Evolutionary conservation across 2,329 filamentous ascomycete species (phyloP).

Genomic region (Colletotrichum orbiculare): DNA sequence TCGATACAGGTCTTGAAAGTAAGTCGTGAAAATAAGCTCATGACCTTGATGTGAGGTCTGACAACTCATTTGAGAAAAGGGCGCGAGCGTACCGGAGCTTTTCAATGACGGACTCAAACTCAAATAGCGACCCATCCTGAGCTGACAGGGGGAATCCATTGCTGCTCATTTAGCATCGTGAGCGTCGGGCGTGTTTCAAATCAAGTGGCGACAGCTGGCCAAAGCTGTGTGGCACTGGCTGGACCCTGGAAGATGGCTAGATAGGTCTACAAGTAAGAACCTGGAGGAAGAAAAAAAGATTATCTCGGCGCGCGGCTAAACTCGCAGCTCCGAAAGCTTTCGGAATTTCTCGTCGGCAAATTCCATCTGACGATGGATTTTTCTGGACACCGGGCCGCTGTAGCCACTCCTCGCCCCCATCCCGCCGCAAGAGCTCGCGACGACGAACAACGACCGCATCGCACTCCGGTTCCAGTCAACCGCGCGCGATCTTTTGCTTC

Average conservation of each 20-base stretch:
- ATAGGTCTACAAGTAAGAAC: no score
- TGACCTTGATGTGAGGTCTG: not conserved
- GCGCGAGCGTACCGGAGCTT: conserved; percentile 22
- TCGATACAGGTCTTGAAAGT: not conserved
- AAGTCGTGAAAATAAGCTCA: conserved; percentile 13
- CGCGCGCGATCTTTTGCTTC: conserved; percentile 5
- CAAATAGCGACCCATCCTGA: conserved; percentile 3
- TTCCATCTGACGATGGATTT: conserved; percentile 29
- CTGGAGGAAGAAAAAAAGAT: not conserved
- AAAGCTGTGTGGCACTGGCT: not conserved
- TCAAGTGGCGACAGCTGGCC: not conserved
- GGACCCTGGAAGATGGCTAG: not conserved
- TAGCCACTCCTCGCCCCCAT: conserved; percentile 7
- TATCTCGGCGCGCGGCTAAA: conserved; percentile 24
- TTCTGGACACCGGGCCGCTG: conserved; percentile 16
- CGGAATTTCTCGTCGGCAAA: conserved; percentile 36
- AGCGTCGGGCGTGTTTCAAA: no score
- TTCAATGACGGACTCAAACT: conserved; percentile 22
- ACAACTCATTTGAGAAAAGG: not conserved
- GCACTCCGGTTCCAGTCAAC: conserved; percentile 2
- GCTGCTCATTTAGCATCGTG: not conserved
- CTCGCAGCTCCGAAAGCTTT: not conserved
- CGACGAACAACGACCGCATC: conserved; percentile 19
- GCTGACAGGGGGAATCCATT: conserved; percentile 7
- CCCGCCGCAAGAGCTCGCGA: conserved; percentile 14